A percentile compares a stretch with the other conserved stretches of the same genome.
phyloP scores from a whole-genome alignment of 1,139 yeast species.

The Suhomyces anneliseae region DNA sequence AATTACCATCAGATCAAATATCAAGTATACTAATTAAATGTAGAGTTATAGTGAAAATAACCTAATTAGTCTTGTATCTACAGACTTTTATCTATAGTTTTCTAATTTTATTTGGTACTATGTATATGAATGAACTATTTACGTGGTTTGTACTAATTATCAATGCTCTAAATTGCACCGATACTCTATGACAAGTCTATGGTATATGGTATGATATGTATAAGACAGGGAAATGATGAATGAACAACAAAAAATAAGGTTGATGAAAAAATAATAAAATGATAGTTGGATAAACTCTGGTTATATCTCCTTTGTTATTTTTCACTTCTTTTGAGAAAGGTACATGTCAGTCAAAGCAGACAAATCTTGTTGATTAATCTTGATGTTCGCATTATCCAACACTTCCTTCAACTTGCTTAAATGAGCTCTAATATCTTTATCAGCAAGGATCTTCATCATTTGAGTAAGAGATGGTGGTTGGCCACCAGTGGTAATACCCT shows the following conservation, averaged over 20 bases:
- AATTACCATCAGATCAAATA: too few relatives aligned
- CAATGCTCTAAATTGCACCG: too few relatives aligned
- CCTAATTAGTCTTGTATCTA: too few relatives aligned
- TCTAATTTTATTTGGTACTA: too few relatives aligned
- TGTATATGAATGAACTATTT: too few relatives aligned
- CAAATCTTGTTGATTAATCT: conserved; percentile 36
- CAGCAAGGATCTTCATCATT: conserved; percentile 39
- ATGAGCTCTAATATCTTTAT: conserved; percentile 36
- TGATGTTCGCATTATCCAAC: conserved; percentile 34
- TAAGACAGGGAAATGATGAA: too few relatives aligned
- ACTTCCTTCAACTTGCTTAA: conserved; percentile 31
- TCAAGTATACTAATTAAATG: too few relatives aligned
- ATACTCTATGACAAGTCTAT: too few relatives aligned
- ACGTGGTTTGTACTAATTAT: too few relatives aligned
- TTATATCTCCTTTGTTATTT: background rate
- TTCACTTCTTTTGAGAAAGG: conserved; percentile 12
- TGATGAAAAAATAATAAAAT: background rate
- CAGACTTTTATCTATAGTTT: too few relatives aligned
- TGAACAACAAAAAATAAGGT: background rate
- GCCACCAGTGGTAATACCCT: conserved; percentile 35
- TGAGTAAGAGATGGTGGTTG: conserved; percentile 37
- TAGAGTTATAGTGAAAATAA: too few relatives aligned
- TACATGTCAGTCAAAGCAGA: conserved; percentile 26
- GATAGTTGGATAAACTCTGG: background rate
- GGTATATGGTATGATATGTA: too few relatives aligned